Conservation (phyloP, 2,329 filamentous ascomycete genomes). For the Metarhizium anisopliae region DNA sequence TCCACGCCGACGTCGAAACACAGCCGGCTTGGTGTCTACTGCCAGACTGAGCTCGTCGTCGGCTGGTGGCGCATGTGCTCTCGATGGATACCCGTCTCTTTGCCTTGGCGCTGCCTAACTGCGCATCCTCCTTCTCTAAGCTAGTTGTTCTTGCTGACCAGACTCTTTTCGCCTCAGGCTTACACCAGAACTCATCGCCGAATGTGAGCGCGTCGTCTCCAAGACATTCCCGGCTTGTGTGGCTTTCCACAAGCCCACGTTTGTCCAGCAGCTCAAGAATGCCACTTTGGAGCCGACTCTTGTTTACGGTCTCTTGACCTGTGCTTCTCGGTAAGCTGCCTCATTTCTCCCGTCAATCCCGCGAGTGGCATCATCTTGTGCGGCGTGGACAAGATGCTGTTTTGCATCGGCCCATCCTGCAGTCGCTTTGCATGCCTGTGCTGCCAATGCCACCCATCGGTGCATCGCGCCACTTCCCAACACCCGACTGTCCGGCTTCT, state of each 20-base stretch:
- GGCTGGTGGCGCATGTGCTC: neutral
- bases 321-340: conserved; percentile 44
- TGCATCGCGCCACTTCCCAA: conserved; percentile 2
- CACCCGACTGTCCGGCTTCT: neutral
- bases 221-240: conserved; percentile 54
- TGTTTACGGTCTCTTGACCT: conserved; percentile 48
- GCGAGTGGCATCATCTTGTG: neutral
- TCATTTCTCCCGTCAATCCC: conserved; percentile 12
- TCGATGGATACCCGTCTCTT: neutral
- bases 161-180: conserved; percentile 26
- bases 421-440: neutral
- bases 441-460: neutral
- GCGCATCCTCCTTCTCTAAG: neutral
- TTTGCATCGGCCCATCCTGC: neutral
- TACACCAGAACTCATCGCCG: conserved; percentile 47
- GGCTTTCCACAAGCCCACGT: conserved; percentile 54
- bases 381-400: neutral
- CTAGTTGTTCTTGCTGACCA: neutral
- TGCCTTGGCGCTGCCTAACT: neutral
- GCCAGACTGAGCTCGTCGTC: neutral
- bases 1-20: too few relatives aligned
- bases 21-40: too few relatives aligned
- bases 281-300: conserved; percentile 46
- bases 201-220: conserved; percentile 52
- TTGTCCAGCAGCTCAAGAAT: conserved; percentile 51